A percentile compares a stretch with the other conserved stretches of the same genome.
Evolutionary conservation across 192 early-diverging fungal species (phyloP).

Genomic region (Dimargaris cristalligena): DNA sequence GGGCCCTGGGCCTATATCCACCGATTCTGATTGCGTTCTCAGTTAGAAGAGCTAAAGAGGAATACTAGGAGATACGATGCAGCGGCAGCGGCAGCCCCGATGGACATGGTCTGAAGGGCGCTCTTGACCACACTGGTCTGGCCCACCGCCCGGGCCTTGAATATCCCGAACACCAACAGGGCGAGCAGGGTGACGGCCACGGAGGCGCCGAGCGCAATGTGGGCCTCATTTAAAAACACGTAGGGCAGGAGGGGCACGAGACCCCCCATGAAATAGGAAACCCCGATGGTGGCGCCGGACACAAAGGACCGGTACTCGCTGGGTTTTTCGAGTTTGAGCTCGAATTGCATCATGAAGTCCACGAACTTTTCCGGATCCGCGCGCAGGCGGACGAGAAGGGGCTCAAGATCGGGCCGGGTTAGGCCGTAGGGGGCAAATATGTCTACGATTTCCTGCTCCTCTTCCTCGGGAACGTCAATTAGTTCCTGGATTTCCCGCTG

Average conservation of each 20-base stretch:
- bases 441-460: slow-evolving; percentile 42
- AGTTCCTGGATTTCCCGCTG: slow-evolving; percentile 34
- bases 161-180: slow-evolving; percentile 40
- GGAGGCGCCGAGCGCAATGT: slow-evolving; percentile 28
- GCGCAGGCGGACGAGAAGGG: slow-evolving; percentile 31
- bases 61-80: slow-evolving; percentile 15
- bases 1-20: too few species aligned
- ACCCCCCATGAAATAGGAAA: slow-evolving; percentile 43
- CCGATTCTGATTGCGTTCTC: too few species aligned
- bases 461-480: slow-evolving; percentile 27
- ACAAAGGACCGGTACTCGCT: slow-evolving; percentile 35
- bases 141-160: slow-evolving; percentile 32
- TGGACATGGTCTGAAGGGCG: slow-evolving; percentile 26
- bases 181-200: slow-evolving; percentile 30
- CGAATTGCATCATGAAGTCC: slow-evolving; percentile 61
- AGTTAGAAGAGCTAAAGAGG: background rate
- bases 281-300: slow-evolving; percentile 38
- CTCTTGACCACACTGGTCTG: slow-evolving; percentile 20
- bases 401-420: slow-evolving; percentile 23
- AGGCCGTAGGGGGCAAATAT: slow-evolving; percentile 50
- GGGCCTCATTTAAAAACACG: slow-evolving; percentile 23
- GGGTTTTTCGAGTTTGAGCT: slow-evolving; percentile 40
- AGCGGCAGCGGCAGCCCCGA: slow-evolving; percentile 30
- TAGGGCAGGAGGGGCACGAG: slow-evolving; percentile 48
- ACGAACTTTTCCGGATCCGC: slow-evolving; percentile 37